Conservation (phyloP, 1,284 basidiomycete species). For the Puccinia coronata region DNA sequence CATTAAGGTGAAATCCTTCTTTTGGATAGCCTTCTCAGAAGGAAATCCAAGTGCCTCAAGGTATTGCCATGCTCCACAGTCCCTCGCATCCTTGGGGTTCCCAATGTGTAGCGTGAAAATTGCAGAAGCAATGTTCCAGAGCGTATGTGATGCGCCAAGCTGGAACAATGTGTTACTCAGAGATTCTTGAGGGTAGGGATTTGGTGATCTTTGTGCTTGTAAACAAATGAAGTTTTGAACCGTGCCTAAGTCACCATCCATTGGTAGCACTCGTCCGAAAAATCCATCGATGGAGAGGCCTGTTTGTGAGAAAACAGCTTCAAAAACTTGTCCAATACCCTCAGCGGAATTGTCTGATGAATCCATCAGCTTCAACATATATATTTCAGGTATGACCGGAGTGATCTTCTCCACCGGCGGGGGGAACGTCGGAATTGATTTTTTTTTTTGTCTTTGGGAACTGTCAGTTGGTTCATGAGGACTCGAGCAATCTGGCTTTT, state of each 20-base stretch:
- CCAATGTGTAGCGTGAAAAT: too few species aligned
- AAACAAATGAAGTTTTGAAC: not conserved
- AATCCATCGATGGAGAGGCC: not conserved
- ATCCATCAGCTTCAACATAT: constrained; percentile 4
- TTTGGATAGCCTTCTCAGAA: too few species aligned
- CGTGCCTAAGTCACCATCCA: not conserved
- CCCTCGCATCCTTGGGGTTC: too few species aligned
- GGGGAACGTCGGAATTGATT: not conserved
- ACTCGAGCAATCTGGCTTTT: not conserved
- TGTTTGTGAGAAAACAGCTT: not conserved
- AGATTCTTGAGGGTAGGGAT: not conserved
- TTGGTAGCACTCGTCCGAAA: not conserved
- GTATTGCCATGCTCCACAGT: too few species aligned
- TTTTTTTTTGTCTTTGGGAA: not conserved
- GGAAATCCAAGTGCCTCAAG: too few species aligned
- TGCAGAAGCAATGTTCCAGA: too few species aligned
- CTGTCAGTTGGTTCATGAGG: not conserved
- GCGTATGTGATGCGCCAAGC: not conserved
- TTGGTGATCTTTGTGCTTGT: not conserved
- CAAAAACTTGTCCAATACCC: not conserved
- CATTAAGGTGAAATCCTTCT: too few species aligned
- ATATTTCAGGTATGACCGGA: not conserved
- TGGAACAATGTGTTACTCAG: not conserved
- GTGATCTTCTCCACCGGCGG: not conserved
- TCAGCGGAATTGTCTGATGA: not conserved